Evolutionary conservation across 1,284 basidiomycete species (phyloP), one percentile per base, ranked within the genome.

Genomic region (Naganishia albida): DNA sequence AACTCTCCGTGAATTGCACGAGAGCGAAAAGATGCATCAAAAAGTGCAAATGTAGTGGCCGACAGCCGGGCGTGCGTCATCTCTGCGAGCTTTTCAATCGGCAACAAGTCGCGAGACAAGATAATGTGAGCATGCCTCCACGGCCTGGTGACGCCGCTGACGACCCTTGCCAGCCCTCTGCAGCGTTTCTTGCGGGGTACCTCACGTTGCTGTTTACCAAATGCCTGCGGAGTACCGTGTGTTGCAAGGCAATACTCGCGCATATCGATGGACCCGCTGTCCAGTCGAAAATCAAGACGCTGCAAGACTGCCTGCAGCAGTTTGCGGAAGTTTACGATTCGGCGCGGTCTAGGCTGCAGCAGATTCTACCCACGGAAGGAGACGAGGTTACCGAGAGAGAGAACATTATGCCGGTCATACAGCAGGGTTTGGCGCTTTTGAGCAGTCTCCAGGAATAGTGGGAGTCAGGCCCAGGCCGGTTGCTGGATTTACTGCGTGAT

Each of bases 181-280:
- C 66, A 16, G 66, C 66, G 7, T 67, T 67, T 39, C 50, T 67
- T 4, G 64, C 63, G n/a, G 66, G 66, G 10, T 67, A 67, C 40
- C 50, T 67, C 13, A 59, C 63, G 10, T 30, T 67, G 18, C 51
- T 67, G 3, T 67, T 67, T 39, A 43, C 62, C 43, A 65, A 57
- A 49, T 44, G 64, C 20, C n/a, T 65, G 39, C 26, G 46, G 26
- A 34, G 46, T 28, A 12, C 28, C 18, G 4, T 23, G 6, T 43
- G 44, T 26, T 12, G 18, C 18, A 43, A 48, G 18, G 30, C 26
- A 16, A 42, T 65, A 8, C 43, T 65, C 18, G n/a, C 8, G 7
- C 20, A 34, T 23, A 7, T 65, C 8, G 28, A 38, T 30, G 56
- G 56, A 4, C 2, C 30, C 42, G 34, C 7, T 18, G 26, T 25